Evolutionary conservation across 2,329 filamentous ascomycete species (phyloP).

Genomic region (Harringtonia lauricola): DNA sequence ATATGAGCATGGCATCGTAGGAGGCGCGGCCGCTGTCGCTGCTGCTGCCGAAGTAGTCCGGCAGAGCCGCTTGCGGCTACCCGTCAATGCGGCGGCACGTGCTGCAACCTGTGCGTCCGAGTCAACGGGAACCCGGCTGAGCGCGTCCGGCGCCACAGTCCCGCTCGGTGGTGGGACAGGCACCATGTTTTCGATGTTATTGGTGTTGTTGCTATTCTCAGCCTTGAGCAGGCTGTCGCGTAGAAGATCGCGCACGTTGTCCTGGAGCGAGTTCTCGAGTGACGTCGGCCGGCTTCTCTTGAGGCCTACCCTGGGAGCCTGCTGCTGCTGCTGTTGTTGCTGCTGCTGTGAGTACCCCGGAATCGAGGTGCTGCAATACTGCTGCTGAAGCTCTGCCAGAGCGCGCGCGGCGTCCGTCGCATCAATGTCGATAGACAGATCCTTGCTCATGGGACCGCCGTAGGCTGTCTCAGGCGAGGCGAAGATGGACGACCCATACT

Average conservation of each 20-base stretch:
- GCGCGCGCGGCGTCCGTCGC: slow-evolving; percentile 49
- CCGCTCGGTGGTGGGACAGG: too few species aligned
- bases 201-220: background rate
- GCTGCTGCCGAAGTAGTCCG: slow-evolving; percentile 24
- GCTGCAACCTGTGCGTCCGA: slow-evolving; percentile 3
- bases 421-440: slow-evolving; percentile 36
- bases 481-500: slow-evolving; percentile 23
- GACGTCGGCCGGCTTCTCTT: slow-evolving; percentile 53
- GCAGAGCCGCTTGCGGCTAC: slow-evolving; percentile 54
- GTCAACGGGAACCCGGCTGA: slow-evolving; percentile 9
- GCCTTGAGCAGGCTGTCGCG: slow-evolving; percentile 21
- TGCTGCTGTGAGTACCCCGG: slow-evolving; percentile 1
- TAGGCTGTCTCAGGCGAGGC: slow-evolving; percentile 46
- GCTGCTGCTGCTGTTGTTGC: slow-evolving; percentile 20
- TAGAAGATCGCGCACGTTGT: slow-evolving; percentile 56
- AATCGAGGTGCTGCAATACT: slow-evolving; percentile 24
- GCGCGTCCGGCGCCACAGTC: slow-evolving; percentile 23
- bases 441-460: slow-evolving; percentile 39
- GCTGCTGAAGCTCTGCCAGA: slow-evolving; percentile 50
- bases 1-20: slow-evolving; percentile 4
- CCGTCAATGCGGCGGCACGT: slow-evolving; percentile 27
- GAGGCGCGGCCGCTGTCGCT: background rate
- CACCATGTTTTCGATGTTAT: too few species aligned
- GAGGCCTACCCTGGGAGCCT: slow-evolving; percentile 26
- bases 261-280: slow-evolving; percentile 49